These are phyloP conservation scores for Rachicladosporium sp. DNA, from an alignment of 2,329 filamentous ascomycete genomes.

Conservation along the genomic window DNA sequence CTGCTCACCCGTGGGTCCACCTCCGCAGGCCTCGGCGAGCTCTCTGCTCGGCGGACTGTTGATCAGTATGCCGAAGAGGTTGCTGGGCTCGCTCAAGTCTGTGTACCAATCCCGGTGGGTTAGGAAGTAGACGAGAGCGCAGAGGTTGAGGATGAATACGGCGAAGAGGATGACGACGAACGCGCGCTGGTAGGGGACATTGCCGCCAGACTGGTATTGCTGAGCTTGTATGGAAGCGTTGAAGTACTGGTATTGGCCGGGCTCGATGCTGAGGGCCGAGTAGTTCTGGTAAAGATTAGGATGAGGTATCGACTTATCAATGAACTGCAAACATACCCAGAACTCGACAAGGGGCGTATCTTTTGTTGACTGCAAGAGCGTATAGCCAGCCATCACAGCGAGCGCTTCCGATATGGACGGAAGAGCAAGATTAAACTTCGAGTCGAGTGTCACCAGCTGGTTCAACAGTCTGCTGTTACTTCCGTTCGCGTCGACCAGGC, in stretches of 20 bases:
- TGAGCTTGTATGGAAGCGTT: slow-evolving; percentile 51
- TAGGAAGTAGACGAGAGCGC: slow-evolving; percentile 53
- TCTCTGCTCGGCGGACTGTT: slow-evolving; percentile 46
- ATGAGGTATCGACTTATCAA: background rate
- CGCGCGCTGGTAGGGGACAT: slow-evolving; percentile 45
- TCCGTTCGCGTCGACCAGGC: slow-evolving; percentile 30
- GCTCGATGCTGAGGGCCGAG: background rate
- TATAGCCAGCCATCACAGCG: slow-evolving; percentile 56
- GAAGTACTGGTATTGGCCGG: slow-evolving; percentile 46
- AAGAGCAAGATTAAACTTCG: slow-evolving; percentile 36
- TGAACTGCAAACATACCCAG: slow-evolving; percentile 1
- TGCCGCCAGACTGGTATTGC: slow-evolving; percentile 58
- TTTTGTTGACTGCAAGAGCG: slow-evolving; percentile 47
- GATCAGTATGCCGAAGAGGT: slow-evolving; percentile 58
- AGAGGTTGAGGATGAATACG: slow-evolving; percentile 54
- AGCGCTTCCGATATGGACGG: slow-evolving; percentile 63
- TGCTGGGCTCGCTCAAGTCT: slow-evolving; percentile 67
- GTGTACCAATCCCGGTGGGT: slow-evolving; percentile 52
- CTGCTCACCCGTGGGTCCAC: slow-evolving; percentile 40
- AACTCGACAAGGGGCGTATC: slow-evolving; percentile 48
- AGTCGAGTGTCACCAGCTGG: slow-evolving; percentile 28
- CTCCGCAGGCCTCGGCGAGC: slow-evolving; percentile 45
- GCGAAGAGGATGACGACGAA: slow-evolving; percentile 56
- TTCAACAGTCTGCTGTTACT: slow-evolving; percentile 33
- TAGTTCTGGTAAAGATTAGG: slow-evolving; percentile 2